A percentile compares a stretch with the other conserved stretches of the same genome.
Conservation (phyloP, 2,329 filamentous ascomycete species). For the Aspergillus thermomutatus region DNA sequence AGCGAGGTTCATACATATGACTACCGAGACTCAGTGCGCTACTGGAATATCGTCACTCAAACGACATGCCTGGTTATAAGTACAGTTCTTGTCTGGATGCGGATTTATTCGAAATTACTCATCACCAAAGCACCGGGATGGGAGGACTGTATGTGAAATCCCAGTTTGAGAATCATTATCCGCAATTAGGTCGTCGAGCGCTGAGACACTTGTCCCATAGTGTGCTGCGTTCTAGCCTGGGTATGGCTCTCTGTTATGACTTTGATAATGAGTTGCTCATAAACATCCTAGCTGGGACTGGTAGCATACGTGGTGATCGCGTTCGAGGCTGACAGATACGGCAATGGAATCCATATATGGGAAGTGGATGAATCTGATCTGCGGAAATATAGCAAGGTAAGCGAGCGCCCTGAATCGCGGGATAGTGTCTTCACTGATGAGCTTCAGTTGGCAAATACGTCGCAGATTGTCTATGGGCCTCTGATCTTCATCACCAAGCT, state of each 20-base stretch:
- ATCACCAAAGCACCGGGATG: conserved; percentile 21
- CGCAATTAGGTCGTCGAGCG: background rate
- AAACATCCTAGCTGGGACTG: conserved; percentile 18
- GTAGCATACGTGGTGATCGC: conserved; percentile 20
- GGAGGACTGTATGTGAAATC: conserved; percentile 20
- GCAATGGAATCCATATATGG: conserved; percentile 17
- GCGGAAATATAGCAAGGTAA: conserved; percentile 15
- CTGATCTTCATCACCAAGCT: conserved; percentile 28
- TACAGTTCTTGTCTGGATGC: conserved; percentile 15
- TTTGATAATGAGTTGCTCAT: background rate
- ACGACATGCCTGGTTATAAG: conserved; percentile 16
- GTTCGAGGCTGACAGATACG: conserved; percentile 19
- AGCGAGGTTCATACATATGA: conserved; percentile 1
- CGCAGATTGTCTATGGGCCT: conserved; percentile 25
- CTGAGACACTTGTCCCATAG: conserved; percentile 1
- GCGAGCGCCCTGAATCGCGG: background rate
- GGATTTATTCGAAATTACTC: conserved; percentile 25
- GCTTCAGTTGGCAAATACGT: conserved; percentile 19
- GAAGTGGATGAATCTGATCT: conserved; percentile 16
- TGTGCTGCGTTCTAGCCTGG: conserved; percentile 19
- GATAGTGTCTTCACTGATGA: background rate
- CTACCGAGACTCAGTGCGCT: conserved; percentile 11
- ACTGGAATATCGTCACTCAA: conserved; percentile 17
- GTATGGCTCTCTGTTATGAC: conserved; percentile 6
- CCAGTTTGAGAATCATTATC: background rate